These are phyloP conservation scores for Jamesozyma rosinii DNA, from an alignment of 805 yeast genomes.

Conservation along the genomic window DNA sequence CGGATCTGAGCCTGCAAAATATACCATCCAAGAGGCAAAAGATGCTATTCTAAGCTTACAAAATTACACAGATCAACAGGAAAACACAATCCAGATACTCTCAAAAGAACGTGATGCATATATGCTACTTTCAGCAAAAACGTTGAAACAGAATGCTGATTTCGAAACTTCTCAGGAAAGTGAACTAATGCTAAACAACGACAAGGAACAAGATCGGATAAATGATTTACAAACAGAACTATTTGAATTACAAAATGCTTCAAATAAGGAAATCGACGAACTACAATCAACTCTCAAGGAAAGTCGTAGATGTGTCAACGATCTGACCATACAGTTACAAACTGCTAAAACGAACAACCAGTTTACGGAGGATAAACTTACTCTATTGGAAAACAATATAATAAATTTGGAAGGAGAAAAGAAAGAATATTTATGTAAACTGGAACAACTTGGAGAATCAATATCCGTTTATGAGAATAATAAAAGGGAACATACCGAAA, in stretches of 20 bases:
- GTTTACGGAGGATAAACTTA: neutral
- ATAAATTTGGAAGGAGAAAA: neutral
- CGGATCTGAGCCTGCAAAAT: conserved; percentile 31
- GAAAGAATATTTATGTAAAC: neutral
- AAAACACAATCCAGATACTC: conserved; percentile 42
- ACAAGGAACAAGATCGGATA: neutral
- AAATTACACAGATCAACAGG: conserved; percentile 43
- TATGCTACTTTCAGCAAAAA: conserved; percentile 23
- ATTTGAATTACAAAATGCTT: neutral
- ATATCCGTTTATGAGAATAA: neutral
- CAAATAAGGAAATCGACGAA: neutral
- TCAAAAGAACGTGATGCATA: conserved; percentile 61
- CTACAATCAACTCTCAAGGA: neutral
- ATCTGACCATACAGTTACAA: neutral
- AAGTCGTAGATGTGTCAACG: neutral
- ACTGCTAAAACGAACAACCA: neutral
- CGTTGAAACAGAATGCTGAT: neutral
- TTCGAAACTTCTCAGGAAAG: neutral
- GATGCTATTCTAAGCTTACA: conserved; percentile 53
- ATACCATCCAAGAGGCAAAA: conserved; percentile 48
- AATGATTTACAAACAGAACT: neutral
- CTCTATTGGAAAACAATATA: neutral
- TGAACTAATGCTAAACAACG: neutral
- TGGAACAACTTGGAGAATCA: neutral
- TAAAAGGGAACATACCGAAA: neutral